These are phyloP conservation scores for Blastocrithidia nonstop DNA, from an alignment of 208 protist genomes.

Conservation along the genomic window DNA sequence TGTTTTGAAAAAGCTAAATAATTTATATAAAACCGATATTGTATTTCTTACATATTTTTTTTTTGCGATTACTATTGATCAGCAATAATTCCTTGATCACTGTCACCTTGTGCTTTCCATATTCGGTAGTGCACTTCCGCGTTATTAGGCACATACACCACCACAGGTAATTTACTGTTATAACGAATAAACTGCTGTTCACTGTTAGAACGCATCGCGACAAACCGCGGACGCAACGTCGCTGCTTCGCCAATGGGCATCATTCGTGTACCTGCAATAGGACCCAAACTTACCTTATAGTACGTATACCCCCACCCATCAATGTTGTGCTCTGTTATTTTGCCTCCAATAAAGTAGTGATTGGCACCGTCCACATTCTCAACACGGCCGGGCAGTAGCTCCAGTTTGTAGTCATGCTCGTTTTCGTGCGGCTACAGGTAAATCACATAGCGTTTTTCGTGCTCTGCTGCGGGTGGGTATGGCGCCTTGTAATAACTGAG, in stretches of 20 bases:
- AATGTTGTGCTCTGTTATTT: constrained; percentile 28
- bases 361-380: constrained; percentile 27
- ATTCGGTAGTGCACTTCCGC: constrained; percentile 34
- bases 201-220: constrained; percentile 5
- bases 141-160: constrained; percentile 32
- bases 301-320: constrained; percentile 50
- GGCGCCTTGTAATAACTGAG: constrained; percentile 42
- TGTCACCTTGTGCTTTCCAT: constrained; percentile 7
- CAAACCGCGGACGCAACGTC: constrained; percentile 13
- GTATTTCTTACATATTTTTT: too few species aligned
- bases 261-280: constrained; percentile 18
- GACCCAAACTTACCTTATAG: constrained; percentile 16
- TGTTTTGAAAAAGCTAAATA: too few species aligned
- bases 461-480: constrained; percentile 32
- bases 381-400: constrained; percentile 44
- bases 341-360: constrained; percentile 19
- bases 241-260: constrained; percentile 14
- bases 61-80: too few species aligned
- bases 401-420: constrained; percentile 28
- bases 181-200: constrained; percentile 13
- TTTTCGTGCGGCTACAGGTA: constrained; percentile 37
- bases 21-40: too few species aligned
- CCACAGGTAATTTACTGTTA: constrained; percentile 40
- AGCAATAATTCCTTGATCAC: too few species aligned
- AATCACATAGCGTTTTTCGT: constrained; percentile 55